Conservation (phyloP, 2,329 filamentous ascomycete genomes). For the Sphaerulina musiva region DNA sequence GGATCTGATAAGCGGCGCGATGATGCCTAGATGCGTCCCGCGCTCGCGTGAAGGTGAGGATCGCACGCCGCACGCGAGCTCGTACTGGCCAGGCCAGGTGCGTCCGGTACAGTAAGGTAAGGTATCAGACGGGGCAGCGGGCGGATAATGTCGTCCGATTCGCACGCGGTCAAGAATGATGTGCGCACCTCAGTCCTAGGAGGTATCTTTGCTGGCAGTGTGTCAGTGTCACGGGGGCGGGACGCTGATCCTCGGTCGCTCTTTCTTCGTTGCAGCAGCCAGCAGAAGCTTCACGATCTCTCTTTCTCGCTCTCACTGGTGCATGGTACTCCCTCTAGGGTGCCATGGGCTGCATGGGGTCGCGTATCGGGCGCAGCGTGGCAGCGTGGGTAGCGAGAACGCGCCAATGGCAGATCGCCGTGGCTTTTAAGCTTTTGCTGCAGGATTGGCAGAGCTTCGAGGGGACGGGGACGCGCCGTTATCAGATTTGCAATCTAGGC, state of each 20-base stretch:
- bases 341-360: too few species aligned
- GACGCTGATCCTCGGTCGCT: too few species aligned
- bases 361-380: too few species aligned
- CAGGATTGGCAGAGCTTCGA: conserved; percentile 7
- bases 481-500: conserved; percentile 8
- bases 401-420: neutral
- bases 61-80: neutral
- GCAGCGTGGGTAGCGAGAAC: neutral
- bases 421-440: conserved; percentile 7
- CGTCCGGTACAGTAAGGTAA: too few species aligned
- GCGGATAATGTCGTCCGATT: neutral
- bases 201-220: too few species aligned
- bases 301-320: too few species aligned
- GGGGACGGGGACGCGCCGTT: neutral
- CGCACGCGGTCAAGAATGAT: neutral
- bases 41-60: neutral
- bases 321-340: too few species aligned
- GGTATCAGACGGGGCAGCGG: neutral
- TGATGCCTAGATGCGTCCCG: neutral
- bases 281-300: too few species aligned
- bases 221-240: too few species aligned
- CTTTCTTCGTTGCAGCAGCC: too few species aligned
- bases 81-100: neutral
- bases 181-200: too few species aligned
- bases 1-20: conserved; percentile 10